Base-by-base conservation (phyloP, 2,329 filamentous ascomycete species). In the Neofusicoccum parvum region DNA sequence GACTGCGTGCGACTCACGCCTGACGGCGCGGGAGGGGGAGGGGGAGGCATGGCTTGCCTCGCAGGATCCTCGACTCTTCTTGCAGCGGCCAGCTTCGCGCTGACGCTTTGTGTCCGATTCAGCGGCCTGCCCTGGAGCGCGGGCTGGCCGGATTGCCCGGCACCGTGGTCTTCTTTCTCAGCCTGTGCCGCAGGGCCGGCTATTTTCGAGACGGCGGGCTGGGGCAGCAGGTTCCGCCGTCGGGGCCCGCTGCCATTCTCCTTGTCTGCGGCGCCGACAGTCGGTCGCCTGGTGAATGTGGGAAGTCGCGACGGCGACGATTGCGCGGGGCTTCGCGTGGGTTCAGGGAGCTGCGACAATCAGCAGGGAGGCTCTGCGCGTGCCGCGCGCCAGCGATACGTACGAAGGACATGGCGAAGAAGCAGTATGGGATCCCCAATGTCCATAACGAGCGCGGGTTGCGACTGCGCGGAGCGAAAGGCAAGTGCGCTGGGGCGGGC, bases 291-390 rank as follows among this genome's bases (percentile, higher is more conserved):
- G 14, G 64, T 62, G 20, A 62, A 39, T 3, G 64, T 65, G 39
- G 64, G 64, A 12, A 65, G 48, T 41, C 64, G 64, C 46, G 64
- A 65, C 10, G 64, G 64, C 20, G 64, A 59, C 34, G 50, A 48
- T 41, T 65, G 51, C 36, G 63, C 63, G 14, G 43, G 43, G 53
- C 63, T 60, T 3, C 37, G 46, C 17, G 54, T 15, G 12, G 64
- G 20, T 62, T 65, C 64, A 62, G 53, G 64, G 64, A 51, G 53
- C 64, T 65, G 64, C 17, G 56, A 43, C 3, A 34, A 27, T 59
- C 46, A 65, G 64, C 27, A 27, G 23, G 37, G 9, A 15, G 23
- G n/a, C 36, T 50, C 15, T 15, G 37, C 11, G n/a, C 17, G 37
- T 17, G 12, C 27, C 45, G 56, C 45, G 56, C 34, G 37, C 62